A percentile compares a stretch with the other conserved stretches of the same genome.
Evolutionary conservation across 2,329 filamentous ascomycete species (phyloP).

Genomic region (Aspergillus uvarum): DNA sequence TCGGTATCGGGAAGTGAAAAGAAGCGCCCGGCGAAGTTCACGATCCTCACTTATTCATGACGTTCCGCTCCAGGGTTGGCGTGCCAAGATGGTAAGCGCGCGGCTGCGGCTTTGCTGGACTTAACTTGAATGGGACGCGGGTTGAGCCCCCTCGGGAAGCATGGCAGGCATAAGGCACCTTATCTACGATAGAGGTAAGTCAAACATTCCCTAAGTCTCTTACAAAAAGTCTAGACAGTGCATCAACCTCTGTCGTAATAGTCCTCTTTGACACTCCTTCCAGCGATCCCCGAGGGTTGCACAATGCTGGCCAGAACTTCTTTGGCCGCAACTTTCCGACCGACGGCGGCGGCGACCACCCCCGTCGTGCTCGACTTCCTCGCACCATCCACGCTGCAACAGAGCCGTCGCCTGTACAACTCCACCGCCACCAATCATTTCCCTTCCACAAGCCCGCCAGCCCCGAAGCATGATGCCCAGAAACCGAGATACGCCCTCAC

Average conservation of each 20-base stretch:
- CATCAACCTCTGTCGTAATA: not conserved
- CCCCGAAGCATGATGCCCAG: constrained; percentile 11
- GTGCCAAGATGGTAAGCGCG: constrained; percentile 35
- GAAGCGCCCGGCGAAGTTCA: constrained; percentile 16
- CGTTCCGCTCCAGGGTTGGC: constrained; percentile 26
- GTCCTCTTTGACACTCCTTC: not conserved
- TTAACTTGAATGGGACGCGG: not conserved
- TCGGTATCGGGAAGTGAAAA: constrained; percentile 19
- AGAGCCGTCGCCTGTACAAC: constrained; percentile 24
- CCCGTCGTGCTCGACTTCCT: constrained; percentile 40
- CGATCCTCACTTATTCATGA: constrained; percentile 27
- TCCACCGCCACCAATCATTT: constrained; percentile 32
- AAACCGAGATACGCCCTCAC: constrained; percentile 60
- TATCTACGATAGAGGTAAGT: no score
- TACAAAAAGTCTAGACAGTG: not conserved
- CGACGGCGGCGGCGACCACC: constrained; percentile 13
- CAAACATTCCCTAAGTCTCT: not conserved
- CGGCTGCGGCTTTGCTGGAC: constrained; percentile 22
- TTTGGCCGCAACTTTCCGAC: constrained; percentile 15
- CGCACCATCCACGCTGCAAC: constrained; percentile 28
- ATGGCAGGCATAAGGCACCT: not conserved
- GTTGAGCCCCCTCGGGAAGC: constrained; percentile 16
- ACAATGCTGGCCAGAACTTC: constrained; percentile 23
- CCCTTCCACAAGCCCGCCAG: not conserved
- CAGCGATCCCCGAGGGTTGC: constrained; percentile 7